Percentiles rank a stretch among this genome's conserved stretches.
These are phyloP conservation scores for Phytophthora syringae DNA, from an alignment of 352 stramenopile species.

Conservation along the genomic window DNA sequence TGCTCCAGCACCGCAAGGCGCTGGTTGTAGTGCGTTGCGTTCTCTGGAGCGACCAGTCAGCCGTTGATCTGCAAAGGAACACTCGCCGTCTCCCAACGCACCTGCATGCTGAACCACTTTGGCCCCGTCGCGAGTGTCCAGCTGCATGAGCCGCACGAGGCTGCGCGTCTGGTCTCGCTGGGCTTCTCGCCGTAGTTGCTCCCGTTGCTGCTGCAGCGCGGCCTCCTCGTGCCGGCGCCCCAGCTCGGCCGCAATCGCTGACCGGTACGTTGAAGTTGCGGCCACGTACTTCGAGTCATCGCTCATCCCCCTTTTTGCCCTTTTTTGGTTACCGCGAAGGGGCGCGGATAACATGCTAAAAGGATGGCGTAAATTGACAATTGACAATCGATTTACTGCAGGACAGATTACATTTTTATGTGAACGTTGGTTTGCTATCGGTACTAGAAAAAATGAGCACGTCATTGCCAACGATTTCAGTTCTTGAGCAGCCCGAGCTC, in stretches of 20 bases:
- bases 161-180: constrained; percentile 54
- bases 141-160: constrained; percentile 55
- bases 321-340: constrained; percentile 7
- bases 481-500: too few relatives aligned
- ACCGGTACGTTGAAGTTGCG: constrained; percentile 24
- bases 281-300: constrained; percentile 16
- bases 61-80: too few relatives aligned
- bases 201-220: constrained; percentile 8
- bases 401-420: too few relatives aligned
- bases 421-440: too few relatives aligned
- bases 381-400: too few relatives aligned
- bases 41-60: too few relatives aligned
- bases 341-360: constrained; percentile 6
- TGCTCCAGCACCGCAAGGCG: constrained; percentile 38
- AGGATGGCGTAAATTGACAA: too few relatives aligned
- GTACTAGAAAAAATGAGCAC: too few relatives aligned
- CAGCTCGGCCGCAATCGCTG: constrained; percentile 47
- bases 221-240: constrained; percentile 23
- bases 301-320: constrained; percentile 2
- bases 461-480: too few relatives aligned
- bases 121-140: constrained; percentile 46
- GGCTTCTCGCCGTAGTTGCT: constrained; percentile 22
- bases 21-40: constrained; percentile 44
- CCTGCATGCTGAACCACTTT: constrained; percentile 43
- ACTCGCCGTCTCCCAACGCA: too few relatives aligned